phyloP scores from a whole-genome alignment of 1,284 basidiomycete genomes.

The Ustilago cynodontis region DNA sequence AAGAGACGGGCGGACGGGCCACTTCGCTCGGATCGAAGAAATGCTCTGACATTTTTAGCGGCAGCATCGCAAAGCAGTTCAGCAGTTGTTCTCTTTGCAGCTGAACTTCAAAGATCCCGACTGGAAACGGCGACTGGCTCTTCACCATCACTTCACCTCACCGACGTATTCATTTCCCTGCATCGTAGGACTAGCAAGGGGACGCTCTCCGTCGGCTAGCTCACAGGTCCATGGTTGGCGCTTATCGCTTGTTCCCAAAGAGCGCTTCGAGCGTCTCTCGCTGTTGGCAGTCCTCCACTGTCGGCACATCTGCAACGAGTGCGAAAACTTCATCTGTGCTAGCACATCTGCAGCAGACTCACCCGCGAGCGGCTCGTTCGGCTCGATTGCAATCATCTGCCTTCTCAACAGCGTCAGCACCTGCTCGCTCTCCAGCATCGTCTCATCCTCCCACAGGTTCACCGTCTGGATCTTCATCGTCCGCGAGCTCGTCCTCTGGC shows the following conservation, averaged over 20 bases:
- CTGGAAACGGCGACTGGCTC: not conserved
- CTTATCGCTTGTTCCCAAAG: conserved; percentile 23
- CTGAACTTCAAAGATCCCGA: no score
- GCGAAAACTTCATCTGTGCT: conserved; percentile 12
- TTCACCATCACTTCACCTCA: not conserved
- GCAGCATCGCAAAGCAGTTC: no score
- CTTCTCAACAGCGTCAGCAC: conserved; percentile 27
- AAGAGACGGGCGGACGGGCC: conserved; percentile 7
- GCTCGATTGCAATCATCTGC: not conserved
- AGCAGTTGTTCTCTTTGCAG: no score
- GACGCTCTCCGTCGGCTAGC: not conserved
- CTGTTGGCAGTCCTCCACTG: conserved; percentile 12
- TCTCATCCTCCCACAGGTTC: conserved; percentile 13
- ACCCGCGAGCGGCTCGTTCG: not conserved
- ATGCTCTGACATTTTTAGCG: not conserved
- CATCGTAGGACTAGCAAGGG: not conserved
- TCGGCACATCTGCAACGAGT: conserved; percentile 13
- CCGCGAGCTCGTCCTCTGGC: conserved; percentile 27
- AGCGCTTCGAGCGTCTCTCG: conserved; percentile 43
- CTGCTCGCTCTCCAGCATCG: conserved; percentile 16
- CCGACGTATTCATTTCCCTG: not conserved
- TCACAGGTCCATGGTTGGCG: conserved; percentile 26
- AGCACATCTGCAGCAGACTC: conserved; percentile 6
- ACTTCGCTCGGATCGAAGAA: not conserved
- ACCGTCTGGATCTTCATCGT: conserved; percentile 31